Base-by-base conservation (phyloP, 768 basidiomycete genomes). In the Pleurotus tuber-regium region DNA sequence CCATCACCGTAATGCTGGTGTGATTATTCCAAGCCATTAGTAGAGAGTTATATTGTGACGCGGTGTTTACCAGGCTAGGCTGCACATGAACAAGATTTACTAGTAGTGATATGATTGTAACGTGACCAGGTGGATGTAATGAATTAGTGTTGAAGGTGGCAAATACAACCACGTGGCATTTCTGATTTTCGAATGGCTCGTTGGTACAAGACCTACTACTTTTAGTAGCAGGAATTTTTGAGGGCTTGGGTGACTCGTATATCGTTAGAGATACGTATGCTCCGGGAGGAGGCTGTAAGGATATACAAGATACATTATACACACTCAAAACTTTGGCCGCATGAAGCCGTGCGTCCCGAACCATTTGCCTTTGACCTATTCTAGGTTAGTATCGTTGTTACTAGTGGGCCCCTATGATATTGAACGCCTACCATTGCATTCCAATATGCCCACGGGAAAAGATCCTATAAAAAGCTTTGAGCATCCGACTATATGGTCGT, bases 361-460 rank as follows among this genome's bases (percentile, higher is more conserved):
- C 76, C 73, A 75, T 56, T 68, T 60, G 4, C 77, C 77, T 24
- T 69, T 70, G 16, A 76, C 64, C 76, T 78, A 40, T 43, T 35
- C 1, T 33, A 42, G 14, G n/a, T 66, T 62, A 35, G 76, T 73
- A 55, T 5, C 23, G 46, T 33, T 33, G 19, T 30, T 9, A 4
- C 12, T 10, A 24, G 30, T 1, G 46, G 46, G 46, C 46, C 21
- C n/a, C 21, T 43, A 29, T 38, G 35, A 42, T 4, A 29, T 26
- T 19, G 8, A 16, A 58, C 10, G 55, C 67, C 61, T 59, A 84
- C 86, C 85, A 87, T 89, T 49, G 73, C 72, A 52, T 83, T 82
- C 86, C 86, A 92, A 68, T 92, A 92, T 8, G 75, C 82, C 66
- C 73, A 76, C n/a, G 87, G 86, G 73, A 89, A 88, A 24, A 88